Base-by-base conservation (phyloP, 2,329 filamentous ascomycete species). In the Diaporthe helianthi region DNA sequence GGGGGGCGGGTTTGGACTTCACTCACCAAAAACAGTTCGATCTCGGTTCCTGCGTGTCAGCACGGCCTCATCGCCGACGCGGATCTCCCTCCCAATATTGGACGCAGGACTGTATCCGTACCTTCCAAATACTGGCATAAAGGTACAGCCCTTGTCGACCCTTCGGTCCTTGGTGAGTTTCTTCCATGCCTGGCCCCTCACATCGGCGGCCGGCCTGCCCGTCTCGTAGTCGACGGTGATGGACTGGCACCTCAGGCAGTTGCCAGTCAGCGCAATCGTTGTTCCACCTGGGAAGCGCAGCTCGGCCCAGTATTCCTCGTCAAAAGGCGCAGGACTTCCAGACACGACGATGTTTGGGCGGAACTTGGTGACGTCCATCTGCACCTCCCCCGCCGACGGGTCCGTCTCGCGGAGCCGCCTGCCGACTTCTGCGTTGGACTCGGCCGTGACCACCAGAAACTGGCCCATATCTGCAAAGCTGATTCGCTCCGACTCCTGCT, bases 311-410 rank as follows among this genome's bases (percentile, higher is more conserved):
- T 63, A 63, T 5, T 63, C 58, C 41, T 63, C 58, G 44, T 63
- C 58, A 6, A 63, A 63, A 6, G 58, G 58, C 4, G 58, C 26
- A 8, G 58, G 58, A 41, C 58, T 63, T 1, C 58, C 58, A 22
- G 58, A 63, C 0, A 63, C 44, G 26, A 63, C 29, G 1, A 63
- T 36, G 58, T 63, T 63, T 8, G 58, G 58, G 29, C 58, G 26
- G 58, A 63, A 63, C 44, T 63, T 63, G 58, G 58, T 63, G 19
- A 63, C 15, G 29, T 63, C 58, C 58, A 63, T 63, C n/a, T 63
- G 41, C 58, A 49, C 29, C 4, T 36, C 9, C 19, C 58, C 58
- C 4, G 58, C 58, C 29, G 58, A 63, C 4, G 58, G 44, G n/a
- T 63, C 58, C n/a, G 44, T 63, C 29, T 63, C 58, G 7, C 58